Evolutionary conservation across 345 rosid genomes (phyloP).

Genomic region (Excoecaria agallocha): DNA sequence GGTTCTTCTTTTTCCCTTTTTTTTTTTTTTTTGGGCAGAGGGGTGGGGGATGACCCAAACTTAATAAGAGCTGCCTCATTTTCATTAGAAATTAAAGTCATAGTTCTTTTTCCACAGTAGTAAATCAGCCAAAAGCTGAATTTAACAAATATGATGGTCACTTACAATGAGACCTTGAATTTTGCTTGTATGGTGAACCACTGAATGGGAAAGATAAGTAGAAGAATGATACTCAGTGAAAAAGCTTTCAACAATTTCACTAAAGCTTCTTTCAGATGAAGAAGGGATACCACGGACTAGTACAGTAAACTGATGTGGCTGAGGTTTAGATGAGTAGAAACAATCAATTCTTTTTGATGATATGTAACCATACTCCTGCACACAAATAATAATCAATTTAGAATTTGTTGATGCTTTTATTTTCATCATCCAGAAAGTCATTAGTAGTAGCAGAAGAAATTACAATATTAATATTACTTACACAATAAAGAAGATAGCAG

Average conservation of each 20-base stretch:
- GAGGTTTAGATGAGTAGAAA: constrained; percentile 72
- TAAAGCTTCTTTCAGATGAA: constrained; percentile 44
- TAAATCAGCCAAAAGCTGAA: not conserved
- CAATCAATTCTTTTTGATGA: constrained; percentile 57
- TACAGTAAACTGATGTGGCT: constrained; percentile 70
- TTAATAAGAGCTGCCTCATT: too few relatives aligned
- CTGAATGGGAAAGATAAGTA: constrained; percentile 67
- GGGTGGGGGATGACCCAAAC: too few relatives aligned
- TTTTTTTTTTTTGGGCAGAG: too few relatives aligned
- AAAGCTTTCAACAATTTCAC: constrained; percentile 69
- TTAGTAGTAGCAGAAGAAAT: constrained; percentile 9
- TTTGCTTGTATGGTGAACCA: constrained; percentile 62
- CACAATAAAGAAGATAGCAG: constrained; percentile 78
- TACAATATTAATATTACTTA: constrained; percentile 43
- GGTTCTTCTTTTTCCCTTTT: too few relatives aligned
- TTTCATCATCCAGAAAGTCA: constrained; percentile 12
- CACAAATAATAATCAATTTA: constrained; percentile 5
- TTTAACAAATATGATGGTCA: constrained; percentile 10
- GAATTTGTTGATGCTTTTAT: constrained; percentile 14
- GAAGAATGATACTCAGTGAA: constrained; percentile 80
- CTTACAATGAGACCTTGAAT: constrained; percentile 66
- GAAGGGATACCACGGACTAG: constrained; percentile 71
- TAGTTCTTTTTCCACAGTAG: not conserved
- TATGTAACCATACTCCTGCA: constrained; percentile 70
- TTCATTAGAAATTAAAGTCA: not conserved